Evolutionary conservation across 441 rosid species (phyloP).

Genomic region (Pelargonium citronellum): DNA sequence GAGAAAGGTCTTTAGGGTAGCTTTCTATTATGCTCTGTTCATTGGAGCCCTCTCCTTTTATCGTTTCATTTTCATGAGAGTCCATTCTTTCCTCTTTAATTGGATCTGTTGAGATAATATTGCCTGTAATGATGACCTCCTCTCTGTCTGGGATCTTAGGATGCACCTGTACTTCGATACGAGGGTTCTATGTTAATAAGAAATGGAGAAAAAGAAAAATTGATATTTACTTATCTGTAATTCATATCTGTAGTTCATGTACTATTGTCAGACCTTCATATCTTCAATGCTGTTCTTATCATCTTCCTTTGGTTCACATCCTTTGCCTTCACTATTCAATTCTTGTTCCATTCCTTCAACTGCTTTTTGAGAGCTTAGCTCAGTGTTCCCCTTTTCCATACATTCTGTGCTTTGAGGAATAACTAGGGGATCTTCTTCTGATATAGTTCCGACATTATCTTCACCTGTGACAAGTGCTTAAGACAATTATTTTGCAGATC

Average conservation of each 20-base stretch:
- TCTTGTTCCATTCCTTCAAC: conserved; percentile 16
- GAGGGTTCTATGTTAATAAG: conserved; percentile 1
- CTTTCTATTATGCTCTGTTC: conserved; percentile 14
- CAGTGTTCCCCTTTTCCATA: conserved; percentile 10
- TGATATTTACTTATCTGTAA: not conserved
- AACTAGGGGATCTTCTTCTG: conserved; percentile 16
- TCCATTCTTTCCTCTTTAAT: conserved; percentile 16
- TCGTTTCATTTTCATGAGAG: conserved; percentile 11
- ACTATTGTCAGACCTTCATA: conserved; percentile 22
- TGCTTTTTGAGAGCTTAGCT: conserved; percentile 15
- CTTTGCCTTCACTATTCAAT: conserved; percentile 18
- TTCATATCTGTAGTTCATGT: too few species aligned
- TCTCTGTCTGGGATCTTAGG: conserved; percentile 11
- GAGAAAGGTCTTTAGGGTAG: conserved; percentile 15
- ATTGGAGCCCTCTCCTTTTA: conserved; percentile 18
- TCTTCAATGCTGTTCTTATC: not conserved
- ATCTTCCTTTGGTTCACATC: conserved; percentile 4
- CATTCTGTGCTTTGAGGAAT: conserved; percentile 10
- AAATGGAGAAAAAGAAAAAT: not conserved
- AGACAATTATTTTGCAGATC: conserved; percentile 1
- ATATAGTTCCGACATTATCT: not conserved
- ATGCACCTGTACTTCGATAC: conserved; percentile 13
- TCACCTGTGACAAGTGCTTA: conserved; percentile 25
- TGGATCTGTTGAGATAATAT: not conserved
- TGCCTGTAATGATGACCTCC: conserved; percentile 12